These are phyloP conservation scores for Paramarasmius palmivorus DNA, from an alignment of 1,284 basidiomycete species.

Conservation along the genomic window DNA sequence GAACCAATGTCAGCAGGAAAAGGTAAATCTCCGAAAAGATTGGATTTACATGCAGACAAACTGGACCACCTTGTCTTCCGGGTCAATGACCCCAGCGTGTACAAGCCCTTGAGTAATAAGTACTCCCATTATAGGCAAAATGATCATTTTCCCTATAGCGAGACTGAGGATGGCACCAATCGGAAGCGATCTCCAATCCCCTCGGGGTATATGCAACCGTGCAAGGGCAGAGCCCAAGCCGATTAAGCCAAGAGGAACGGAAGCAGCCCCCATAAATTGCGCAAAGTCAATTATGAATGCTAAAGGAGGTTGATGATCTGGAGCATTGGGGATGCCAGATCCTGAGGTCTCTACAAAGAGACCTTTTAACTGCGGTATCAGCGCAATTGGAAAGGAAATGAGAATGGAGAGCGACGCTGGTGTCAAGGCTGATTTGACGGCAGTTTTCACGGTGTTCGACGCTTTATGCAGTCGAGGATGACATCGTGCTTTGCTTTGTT, in stretches of 20 bases:
- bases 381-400: constrained; percentile 64
- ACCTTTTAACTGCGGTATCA: constrained; percentile 70
- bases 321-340: constrained; percentile 58
- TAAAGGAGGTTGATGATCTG: constrained; percentile 77
- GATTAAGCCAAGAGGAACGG: constrained; percentile 73
- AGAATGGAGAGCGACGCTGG: constrained; percentile 67
- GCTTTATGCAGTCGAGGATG: constrained; percentile 13
- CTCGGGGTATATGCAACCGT: constrained; percentile 55
- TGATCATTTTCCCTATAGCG: constrained; percentile 62
- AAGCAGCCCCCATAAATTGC: constrained; percentile 69
- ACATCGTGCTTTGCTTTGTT: background rate
- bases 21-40: no score
- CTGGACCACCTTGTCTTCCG: constrained; percentile 59
- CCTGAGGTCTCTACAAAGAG: constrained; percentile 61
- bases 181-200: constrained; percentile 57
- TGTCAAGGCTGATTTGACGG: constrained; percentile 45
- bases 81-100: constrained; percentile 47
- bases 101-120: constrained; percentile 58
- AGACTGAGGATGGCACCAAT: constrained; percentile 64
- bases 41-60: constrained; percentile 76
- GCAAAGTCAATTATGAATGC: constrained; percentile 66
- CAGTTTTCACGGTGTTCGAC: constrained; percentile 19
- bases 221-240: constrained; percentile 77
- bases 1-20: no score
- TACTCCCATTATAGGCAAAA: constrained; percentile 73